These are phyloP conservation scores for Tricholoma saponaceum DNA, from an alignment of 768 basidiomycete genomes.

Conservation along the genomic window DNA sequence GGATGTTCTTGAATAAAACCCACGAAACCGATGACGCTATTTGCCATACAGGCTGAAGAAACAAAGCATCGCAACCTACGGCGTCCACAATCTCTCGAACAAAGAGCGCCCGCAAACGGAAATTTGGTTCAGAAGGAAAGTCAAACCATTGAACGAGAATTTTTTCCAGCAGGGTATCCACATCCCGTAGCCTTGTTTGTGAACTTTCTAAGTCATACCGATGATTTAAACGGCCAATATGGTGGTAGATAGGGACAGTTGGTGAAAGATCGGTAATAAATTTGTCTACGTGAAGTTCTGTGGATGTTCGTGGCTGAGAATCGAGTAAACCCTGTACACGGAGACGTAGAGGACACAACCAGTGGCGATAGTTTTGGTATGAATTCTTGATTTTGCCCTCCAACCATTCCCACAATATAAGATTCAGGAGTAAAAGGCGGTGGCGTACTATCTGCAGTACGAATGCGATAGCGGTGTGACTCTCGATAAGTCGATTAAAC, in stretches of 20 bases:
- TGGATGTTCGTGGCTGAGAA: background rate
- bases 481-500: background rate
- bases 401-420: slow-evolving; percentile 1
- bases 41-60: background rate
- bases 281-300: background rate
- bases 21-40: background rate
- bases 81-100: background rate
- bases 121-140: background rate
- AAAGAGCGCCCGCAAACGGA: background rate
- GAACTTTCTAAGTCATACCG: background rate
- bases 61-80: background rate
- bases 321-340: background rate
- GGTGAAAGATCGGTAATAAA: background rate
- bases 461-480: background rate
- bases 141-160: background rate
- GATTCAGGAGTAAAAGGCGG: background rate
- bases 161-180: background rate
- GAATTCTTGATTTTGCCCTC: background rate
- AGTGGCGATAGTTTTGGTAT: background rate
- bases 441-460: background rate
- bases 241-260: background rate
- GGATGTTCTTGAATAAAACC: background rate
- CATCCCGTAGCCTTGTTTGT: background rate
- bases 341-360: background rate
- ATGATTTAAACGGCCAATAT: background rate